phyloP scores from a whole-genome alignment of 371 early-diverging fungal genomes.

The Lichtheimia ramosa region DNA sequence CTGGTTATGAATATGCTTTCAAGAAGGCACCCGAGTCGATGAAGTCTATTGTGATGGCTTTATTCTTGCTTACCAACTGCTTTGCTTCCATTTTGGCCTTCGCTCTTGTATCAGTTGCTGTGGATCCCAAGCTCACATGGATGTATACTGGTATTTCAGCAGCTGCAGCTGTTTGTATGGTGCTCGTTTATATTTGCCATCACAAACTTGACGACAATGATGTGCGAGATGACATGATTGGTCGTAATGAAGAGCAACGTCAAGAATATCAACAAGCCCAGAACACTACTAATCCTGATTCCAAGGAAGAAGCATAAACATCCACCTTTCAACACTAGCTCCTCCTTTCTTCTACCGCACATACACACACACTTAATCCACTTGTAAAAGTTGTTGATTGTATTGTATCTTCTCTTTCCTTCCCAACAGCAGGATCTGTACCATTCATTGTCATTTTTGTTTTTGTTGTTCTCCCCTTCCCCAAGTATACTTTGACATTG shows the following conservation, averaged over 20 bases:
- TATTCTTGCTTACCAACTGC: slow-evolving; percentile 73
- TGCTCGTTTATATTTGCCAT: slow-evolving; percentile 22
- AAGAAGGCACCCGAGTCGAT: slow-evolving; percentile 72
- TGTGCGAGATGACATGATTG: slow-evolving; percentile 28
- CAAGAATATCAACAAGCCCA: slow-evolving; percentile 4
- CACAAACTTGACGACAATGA: slow-evolving; percentile 19
- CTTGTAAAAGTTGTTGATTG: no score
- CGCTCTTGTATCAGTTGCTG: slow-evolving; percentile 64
- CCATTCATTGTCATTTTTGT: no score
- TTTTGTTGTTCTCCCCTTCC: no score
- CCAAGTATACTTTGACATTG: no score
- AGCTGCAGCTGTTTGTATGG: slow-evolving; percentile 12
- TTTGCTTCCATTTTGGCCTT: slow-evolving; percentile 68
- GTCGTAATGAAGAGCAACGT: slow-evolving; percentile 7
- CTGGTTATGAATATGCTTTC: slow-evolving; percentile 81
- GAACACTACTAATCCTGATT: neutral
- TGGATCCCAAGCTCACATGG: slow-evolving; percentile 67
- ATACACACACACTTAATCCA: no score
- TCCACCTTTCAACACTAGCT: no score
- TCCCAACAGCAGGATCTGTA: no score
- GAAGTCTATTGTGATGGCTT: slow-evolving; percentile 76
- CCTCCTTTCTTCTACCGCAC: no score
- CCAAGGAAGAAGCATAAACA: no score
- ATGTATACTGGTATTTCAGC: slow-evolving; percentile 48
- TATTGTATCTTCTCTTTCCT: no score